Conservation (phyloP, 2,329 filamentous ascomycete species). For the Penicillium sp. region DNA sequence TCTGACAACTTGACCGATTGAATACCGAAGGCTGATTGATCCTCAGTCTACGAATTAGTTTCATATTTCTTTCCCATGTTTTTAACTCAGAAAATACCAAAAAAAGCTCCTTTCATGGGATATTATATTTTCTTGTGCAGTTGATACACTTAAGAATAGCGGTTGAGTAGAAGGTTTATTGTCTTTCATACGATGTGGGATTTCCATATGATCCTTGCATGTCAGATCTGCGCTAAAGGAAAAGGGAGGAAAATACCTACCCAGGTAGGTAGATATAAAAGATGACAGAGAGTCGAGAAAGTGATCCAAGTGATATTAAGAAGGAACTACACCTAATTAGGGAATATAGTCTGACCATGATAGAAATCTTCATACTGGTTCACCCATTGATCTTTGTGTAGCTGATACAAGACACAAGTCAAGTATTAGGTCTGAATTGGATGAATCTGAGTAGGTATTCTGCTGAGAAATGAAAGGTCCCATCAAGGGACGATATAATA, state of each 20-base stretch:
- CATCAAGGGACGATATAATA: conserved; percentile 4
- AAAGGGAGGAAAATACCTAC: too few relatives aligned
- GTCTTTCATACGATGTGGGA: not conserved
- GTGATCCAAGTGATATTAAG: too few relatives aligned
- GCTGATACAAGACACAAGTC: not conserved
- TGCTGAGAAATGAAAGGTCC: not conserved
- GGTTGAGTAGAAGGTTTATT: not conserved
- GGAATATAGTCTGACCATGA: too few relatives aligned
- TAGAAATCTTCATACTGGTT: too few relatives aligned
- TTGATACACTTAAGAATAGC: not conserved
- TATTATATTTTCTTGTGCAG: not conserved
- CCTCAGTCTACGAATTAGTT: not conserved
- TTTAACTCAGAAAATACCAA: not conserved
- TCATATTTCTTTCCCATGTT: not conserved
- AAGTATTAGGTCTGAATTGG: not conserved
- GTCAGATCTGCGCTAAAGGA: too few relatives aligned
- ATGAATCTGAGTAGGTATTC: not conserved
- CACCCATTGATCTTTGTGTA: not conserved
- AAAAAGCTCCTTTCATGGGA: not conserved
- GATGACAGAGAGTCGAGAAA: too few relatives aligned
- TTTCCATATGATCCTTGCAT: too few relatives aligned
- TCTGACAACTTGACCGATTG: not conserved
- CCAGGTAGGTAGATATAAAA: too few relatives aligned
- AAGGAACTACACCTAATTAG: too few relatives aligned
- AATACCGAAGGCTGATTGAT: not conserved